Conservation (phyloP, 2,329 filamentous ascomycete species). For the Aspergillus puulaauensis region DNA sequence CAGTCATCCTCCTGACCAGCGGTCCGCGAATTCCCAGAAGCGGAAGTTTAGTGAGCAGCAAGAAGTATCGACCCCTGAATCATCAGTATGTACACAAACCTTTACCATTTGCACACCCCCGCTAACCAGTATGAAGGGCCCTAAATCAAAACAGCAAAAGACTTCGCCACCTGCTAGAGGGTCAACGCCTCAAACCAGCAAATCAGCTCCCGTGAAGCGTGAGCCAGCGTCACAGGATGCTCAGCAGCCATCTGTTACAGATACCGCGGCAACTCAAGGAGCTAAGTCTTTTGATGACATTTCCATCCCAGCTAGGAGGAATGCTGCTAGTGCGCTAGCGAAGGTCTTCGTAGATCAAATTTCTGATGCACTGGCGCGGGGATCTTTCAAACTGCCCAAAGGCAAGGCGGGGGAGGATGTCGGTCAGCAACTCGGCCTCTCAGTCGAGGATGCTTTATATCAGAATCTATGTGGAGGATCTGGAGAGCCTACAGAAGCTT, state of each 20-base stretch:
- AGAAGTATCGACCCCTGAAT: constrained; percentile 27
- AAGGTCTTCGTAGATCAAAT: constrained; percentile 69
- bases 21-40: constrained; percentile 38
- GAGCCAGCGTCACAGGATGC: constrained; percentile 29
- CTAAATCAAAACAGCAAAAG: constrained; percentile 43
- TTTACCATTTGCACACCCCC: not conserved
- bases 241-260: constrained; percentile 30
- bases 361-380: constrained; percentile 64
- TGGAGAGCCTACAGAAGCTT: constrained; percentile 56
- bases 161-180: constrained; percentile 30
- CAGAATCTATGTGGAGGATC: constrained; percentile 50
- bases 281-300: constrained; percentile 47
- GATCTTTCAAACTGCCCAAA: constrained; percentile 62
- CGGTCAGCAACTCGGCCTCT: constrained; percentile 69
- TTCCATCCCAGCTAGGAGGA: constrained; percentile 64
- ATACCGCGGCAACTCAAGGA: constrained; percentile 32
- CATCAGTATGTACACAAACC: constrained; percentile 27
- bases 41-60: constrained; percentile 45
- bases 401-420: constrained; percentile 64
- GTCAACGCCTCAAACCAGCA: constrained; percentile 22
- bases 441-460: constrained; percentile 72
- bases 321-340: constrained; percentile 67
- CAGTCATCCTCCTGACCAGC: constrained; percentile 22
- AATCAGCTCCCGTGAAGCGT: constrained; percentile 32
- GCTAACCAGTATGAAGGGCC: constrained; percentile 37